Evolutionary conservation across 164 flowering plant species (phyloP), one percentile per base, ranked within the genome.

Genomic region (Nymphaea colorata): DNA sequence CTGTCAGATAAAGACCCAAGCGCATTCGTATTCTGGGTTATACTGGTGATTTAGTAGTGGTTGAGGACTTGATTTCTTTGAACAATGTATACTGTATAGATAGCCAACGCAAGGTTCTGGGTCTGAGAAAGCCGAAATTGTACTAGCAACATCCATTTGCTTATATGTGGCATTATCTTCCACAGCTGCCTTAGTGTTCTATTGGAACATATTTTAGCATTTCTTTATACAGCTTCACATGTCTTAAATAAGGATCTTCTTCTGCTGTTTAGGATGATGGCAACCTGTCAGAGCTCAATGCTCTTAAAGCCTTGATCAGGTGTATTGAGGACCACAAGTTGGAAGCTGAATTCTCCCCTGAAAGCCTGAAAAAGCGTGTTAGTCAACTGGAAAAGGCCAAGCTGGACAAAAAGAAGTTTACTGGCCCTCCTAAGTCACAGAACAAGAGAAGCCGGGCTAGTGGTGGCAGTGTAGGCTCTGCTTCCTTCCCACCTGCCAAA

Each of bases 261-360:
- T 51, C 14, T 51, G 14, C 57, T 51, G 57, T 51, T 51, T 51
- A 65, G 41, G 67, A 67, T 15, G 67, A 25, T 25, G 36, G 36
- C 36, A 25, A 62, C 64, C 53, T 14, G 17, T 45, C 53, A 45
- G 53, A 45, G 10, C 53, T 45, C 10, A 45, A 45, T 10, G 99
- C 99, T 47, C 83, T 94, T 2, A 78, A 88, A 42, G 90, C 99
- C 41, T 88, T 94, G 59, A 81, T 94, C 72, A 91, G 83, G 77
- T 91, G 97, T 85, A 91, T 94, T 68, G 96, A 94, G 74, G 96
- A 94, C 72, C 88, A 89, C 89, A 91, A 88, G 70, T 89, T 94
- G 59, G 96, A 91, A 73, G 78, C 79, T 15, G 90, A 91, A 70
- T 91, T 88, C 69, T 95, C 99, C 12, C 80, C 96, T n/a, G 93